These are phyloP conservation scores for Emericellopsis cladophorae DNA, from an alignment of 2,329 filamentous ascomycete genomes.

Conservation along the genomic window DNA sequence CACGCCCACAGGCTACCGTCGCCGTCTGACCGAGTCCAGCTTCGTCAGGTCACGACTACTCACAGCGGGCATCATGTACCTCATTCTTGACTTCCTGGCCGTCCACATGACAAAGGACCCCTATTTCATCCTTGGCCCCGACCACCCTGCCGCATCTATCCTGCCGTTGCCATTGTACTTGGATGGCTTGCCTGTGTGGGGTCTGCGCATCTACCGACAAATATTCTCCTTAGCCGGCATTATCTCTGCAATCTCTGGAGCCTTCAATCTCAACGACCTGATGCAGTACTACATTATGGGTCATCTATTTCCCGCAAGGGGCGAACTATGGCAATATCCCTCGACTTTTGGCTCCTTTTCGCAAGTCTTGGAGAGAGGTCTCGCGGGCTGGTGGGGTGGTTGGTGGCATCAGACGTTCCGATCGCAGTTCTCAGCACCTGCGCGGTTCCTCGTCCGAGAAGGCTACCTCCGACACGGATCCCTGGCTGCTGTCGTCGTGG, in stretches of 20 bases:
- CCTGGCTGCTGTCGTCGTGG: constrained; percentile 9
- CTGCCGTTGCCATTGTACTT: constrained; percentile 29
- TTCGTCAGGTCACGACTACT: constrained; percentile 32
- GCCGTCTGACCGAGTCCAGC: constrained; percentile 24
- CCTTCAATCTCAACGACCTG: constrained; percentile 49
- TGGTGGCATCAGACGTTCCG: constrained; percentile 93
- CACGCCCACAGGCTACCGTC: constrained; percentile 32
- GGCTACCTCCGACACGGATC: constrained; percentile 24
- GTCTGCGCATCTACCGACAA: constrained; percentile 43
- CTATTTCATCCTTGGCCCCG: constrained; percentile 53
- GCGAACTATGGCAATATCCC: constrained; percentile 39
- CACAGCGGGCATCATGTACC: constrained; percentile 42
- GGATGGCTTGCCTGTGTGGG: constrained; percentile 22
- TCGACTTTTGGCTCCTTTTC: constrained; percentile 41
- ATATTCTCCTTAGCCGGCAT: constrained; percentile 42
- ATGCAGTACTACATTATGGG: constrained; percentile 35
- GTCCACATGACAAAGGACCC: constrained; percentile 61
- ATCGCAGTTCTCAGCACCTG: constrained; percentile 52
- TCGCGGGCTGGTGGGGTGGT: constrained; percentile 70
- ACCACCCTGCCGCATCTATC: constrained; percentile 15
- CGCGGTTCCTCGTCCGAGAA: constrained; percentile 28
- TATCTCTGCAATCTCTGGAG: constrained; percentile 43
- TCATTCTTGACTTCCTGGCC: constrained; percentile 59
- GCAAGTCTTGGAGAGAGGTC: constrained; percentile 52
- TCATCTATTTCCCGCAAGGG: constrained; percentile 35